Evolutionary conservation across 768 basidiomycete genomes (phyloP).

Genomic region (Nidularia pulvinata): DNA sequence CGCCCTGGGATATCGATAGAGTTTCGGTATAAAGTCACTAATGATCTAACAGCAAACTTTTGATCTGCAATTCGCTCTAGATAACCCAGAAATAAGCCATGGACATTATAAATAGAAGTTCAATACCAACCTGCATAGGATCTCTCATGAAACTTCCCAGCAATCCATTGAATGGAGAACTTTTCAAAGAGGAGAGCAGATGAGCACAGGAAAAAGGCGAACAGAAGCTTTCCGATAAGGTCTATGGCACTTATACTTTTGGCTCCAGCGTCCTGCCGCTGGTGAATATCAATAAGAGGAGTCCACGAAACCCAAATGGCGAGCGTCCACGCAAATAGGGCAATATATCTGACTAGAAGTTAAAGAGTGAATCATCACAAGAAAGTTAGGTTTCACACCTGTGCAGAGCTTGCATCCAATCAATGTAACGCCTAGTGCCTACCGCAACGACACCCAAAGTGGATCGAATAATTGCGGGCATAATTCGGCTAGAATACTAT

Average conservation of each 20-base stretch:
- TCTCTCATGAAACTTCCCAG: conserved; percentile 78
- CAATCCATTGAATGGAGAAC: conserved; percentile 85
- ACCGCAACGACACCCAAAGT: conserved; percentile 80
- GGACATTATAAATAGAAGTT: not conserved
- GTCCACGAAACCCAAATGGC: conserved; percentile 73
- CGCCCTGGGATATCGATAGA: conserved; percentile 75
- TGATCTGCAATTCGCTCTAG: conserved; percentile 82
- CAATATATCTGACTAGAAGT: conserved; percentile 45
- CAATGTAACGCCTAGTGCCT: conserved; percentile 71
- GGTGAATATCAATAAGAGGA: conserved; percentile 56
- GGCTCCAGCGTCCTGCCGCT: conserved; percentile 22
- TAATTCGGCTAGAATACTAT: conserved; percentile 32
- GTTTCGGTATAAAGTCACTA: conserved; percentile 78
- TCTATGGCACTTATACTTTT: conserved; percentile 40
- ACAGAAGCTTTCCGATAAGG: conserved; percentile 65
- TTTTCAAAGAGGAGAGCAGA: conserved; percentile 81
- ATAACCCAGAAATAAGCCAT: not conserved
- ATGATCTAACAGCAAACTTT: conserved; percentile 70
- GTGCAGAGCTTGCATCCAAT: conserved; percentile 70
- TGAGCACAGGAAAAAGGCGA: conserved; percentile 70
- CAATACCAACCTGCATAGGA: conserved; percentile 58
- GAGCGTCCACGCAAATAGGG: conserved; percentile 67
- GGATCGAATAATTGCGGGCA: conserved; percentile 51
- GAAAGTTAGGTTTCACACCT: conserved; percentile 35
- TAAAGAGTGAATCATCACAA: not conserved